Percentiles rank a stretch among this genome's conserved stretches.
Evolutionary conservation across 768 basidiomycete genomes (phyloP).

Genomic region (Lactarius psammicola): DNA sequence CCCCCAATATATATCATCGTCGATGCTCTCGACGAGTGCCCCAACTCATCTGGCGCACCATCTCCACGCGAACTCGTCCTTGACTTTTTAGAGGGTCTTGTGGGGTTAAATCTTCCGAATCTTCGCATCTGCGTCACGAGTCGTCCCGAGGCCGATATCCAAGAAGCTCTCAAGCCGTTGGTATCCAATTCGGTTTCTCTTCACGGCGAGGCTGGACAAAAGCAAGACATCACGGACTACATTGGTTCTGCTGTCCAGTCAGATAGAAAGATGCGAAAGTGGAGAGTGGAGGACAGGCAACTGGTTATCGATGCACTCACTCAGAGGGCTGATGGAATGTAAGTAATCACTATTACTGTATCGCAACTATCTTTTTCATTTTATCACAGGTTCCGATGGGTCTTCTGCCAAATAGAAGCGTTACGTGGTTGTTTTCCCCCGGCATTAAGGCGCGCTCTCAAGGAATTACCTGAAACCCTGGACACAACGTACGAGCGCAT

Average conservation of each 20-base stretch:
- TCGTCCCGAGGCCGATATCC: slow-evolving; percentile 10
- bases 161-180: neutral
- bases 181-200: neutral
- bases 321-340: slow-evolving; percentile 10
- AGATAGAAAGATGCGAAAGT: slow-evolving; percentile 1
- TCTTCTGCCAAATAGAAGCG: neutral
- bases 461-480: neutral
- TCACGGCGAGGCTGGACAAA: slow-evolving; percentile 12
- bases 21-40: slow-evolving; percentile 14
- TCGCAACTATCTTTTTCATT: no score
- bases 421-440: neutral
- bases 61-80: slow-evolving; percentile 8
- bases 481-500: neutral
- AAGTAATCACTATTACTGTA: neutral
- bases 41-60: slow-evolving; percentile 1
- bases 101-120: slow-evolving; percentile 1
- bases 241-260: neutral
- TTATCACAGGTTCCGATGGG: neutral
- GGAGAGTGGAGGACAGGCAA: slow-evolving; percentile 6
- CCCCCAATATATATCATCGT: neutral
- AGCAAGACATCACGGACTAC: slow-evolving; percentile 3
- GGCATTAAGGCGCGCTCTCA: neutral
- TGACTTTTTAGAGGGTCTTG: neutral
- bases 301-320: slow-evolving; percentile 4
- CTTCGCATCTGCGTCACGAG: slow-evolving; percentile 12